Conservation (phyloP, 2,329 filamentous ascomycete species). For the Lojkania enalia region DNA sequence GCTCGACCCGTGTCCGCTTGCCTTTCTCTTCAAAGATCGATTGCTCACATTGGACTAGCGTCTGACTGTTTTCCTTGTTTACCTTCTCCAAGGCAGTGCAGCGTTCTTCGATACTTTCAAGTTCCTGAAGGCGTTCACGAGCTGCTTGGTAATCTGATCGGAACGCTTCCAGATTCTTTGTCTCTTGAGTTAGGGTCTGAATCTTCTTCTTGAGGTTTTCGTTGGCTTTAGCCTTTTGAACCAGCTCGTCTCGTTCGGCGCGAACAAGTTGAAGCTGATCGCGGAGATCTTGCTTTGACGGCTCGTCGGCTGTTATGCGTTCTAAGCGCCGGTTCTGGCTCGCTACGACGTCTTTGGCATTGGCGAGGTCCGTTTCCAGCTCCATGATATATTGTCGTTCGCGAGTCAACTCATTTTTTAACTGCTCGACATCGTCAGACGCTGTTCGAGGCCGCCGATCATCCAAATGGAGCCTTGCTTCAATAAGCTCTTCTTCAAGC, state of each 20-base stretch:
- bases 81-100: constrained; percentile 53
- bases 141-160: constrained; percentile 51
- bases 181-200: constrained; percentile 53
- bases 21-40: constrained; percentile 57
- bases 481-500: constrained; percentile 54
- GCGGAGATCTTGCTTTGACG: constrained; percentile 53
- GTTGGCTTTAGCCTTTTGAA: constrained; percentile 54
- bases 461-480: constrained; percentile 51
- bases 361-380: constrained; percentile 52
- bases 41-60: constrained; percentile 55
- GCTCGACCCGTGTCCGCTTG: constrained; percentile 51
- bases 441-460: constrained; percentile 44
- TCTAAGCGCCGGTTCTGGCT: constrained; percentile 52
- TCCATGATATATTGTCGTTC: constrained; percentile 56
- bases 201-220: constrained; percentile 60
- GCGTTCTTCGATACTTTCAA: constrained; percentile 50
- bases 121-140: constrained; percentile 49
- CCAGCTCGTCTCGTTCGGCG: constrained; percentile 54
- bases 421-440: constrained; percentile 49
- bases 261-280: constrained; percentile 55
- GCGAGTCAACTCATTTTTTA: constrained; percentile 49
- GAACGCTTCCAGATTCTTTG: constrained; percentile 48
- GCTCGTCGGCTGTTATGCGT: constrained; percentile 46
- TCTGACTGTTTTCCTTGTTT: constrained; percentile 55
- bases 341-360: constrained; percentile 49